A percentile compares a stretch with the other conserved stretches of the same genome.
Conservation (phyloP, 345 rosid species). For the Erodium maritimum region DNA sequence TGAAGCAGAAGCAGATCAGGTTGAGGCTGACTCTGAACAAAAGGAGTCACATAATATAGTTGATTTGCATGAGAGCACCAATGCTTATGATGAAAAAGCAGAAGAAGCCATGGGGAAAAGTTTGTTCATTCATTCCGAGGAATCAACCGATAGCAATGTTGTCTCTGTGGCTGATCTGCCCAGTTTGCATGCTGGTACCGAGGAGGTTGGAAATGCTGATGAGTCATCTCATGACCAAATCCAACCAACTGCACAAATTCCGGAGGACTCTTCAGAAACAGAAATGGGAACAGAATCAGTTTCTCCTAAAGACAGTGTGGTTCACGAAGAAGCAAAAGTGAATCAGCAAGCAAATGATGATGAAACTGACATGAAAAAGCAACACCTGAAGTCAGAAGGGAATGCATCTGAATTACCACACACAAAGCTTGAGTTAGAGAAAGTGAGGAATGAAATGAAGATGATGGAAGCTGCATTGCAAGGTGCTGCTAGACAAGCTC, state of each 20-base stretch:
- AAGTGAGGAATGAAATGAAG: slow-evolving; percentile 71
- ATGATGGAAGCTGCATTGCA: slow-evolving; percentile 93
- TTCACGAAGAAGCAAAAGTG: slow-evolving; percentile 17
- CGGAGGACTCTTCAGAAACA: slow-evolving; percentile 32
- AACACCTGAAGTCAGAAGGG: slow-evolving; percentile 30
- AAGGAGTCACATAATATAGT: slow-evolving; percentile 23
- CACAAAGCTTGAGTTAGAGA: slow-evolving; percentile 52
- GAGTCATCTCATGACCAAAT: slow-evolving; percentile 17
- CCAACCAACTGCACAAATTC: slow-evolving; percentile 21
- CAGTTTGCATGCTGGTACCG: slow-evolving; percentile 18
- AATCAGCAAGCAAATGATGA: slow-evolving; percentile 27
- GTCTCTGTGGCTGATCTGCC: slow-evolving; percentile 24
- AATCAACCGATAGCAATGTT: slow-evolving; percentile 20
- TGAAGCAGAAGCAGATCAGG: slow-evolving; percentile 25
- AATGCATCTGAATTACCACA: slow-evolving; percentile 29
- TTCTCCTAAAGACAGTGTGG: neutral
- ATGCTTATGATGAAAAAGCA: slow-evolving; percentile 21
- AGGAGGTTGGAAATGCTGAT: slow-evolving; percentile 23
- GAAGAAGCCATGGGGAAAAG: slow-evolving; percentile 26
- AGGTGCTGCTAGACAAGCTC: slow-evolving; percentile 99
- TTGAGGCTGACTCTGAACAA: slow-evolving; percentile 19
- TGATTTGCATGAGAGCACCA: slow-evolving; percentile 24
- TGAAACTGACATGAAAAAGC: slow-evolving; percentile 26
- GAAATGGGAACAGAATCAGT: slow-evolving; percentile 21
- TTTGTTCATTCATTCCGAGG: slow-evolving; percentile 28